phyloP scores from a whole-genome alignment of 1,139 yeast genomes.

The Citeromyces hawaiiensis region DNA sequence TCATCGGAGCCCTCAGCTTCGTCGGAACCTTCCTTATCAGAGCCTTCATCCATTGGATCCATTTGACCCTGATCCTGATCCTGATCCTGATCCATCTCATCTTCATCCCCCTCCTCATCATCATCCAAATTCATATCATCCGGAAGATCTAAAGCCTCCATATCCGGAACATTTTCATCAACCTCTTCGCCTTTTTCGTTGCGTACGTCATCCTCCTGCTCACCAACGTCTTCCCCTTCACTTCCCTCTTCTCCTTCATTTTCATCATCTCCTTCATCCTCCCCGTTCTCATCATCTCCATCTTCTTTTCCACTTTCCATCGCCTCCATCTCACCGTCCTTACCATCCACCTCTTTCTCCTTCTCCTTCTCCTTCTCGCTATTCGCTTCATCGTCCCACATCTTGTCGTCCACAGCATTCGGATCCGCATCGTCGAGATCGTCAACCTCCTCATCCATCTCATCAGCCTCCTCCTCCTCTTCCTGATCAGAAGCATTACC shows the following conservation, averaged over 20 bases:
- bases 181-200: conserved; percentile 62
- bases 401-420: conserved; percentile 90
- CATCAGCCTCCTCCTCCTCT: conserved; percentile 36
- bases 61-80: conserved; percentile 14
- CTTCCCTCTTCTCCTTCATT: conserved; percentile 18
- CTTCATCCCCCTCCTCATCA: conserved; percentile 16
- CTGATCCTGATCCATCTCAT: conserved; percentile 16
- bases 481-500: conserved; percentile 73
- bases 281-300: conserved; percentile 26
- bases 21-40: background rate
- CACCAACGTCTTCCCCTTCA: conserved; percentile 57
- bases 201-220: conserved; percentile 66
- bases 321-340: conserved; percentile 16
- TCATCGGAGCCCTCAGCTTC: conserved; percentile 3
- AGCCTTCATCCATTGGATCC: conserved; percentile 1
- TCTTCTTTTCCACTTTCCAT: conserved; percentile 17
- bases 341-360: conserved; percentile 32
- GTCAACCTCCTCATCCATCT: conserved; percentile 81
- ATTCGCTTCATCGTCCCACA: conserved; percentile 94
- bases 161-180: conserved; percentile 65
- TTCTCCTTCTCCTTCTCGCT: conserved; percentile 62
- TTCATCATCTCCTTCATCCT: conserved; percentile 16
- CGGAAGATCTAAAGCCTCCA: conserved; percentile 71
- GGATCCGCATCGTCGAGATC: conserved; percentile 87
- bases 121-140: conserved; percentile 72